Evolutionary conservation across 108 stramenopile genomes (phyloP).

Genomic region (Skeletonema marinoi): DNA sequence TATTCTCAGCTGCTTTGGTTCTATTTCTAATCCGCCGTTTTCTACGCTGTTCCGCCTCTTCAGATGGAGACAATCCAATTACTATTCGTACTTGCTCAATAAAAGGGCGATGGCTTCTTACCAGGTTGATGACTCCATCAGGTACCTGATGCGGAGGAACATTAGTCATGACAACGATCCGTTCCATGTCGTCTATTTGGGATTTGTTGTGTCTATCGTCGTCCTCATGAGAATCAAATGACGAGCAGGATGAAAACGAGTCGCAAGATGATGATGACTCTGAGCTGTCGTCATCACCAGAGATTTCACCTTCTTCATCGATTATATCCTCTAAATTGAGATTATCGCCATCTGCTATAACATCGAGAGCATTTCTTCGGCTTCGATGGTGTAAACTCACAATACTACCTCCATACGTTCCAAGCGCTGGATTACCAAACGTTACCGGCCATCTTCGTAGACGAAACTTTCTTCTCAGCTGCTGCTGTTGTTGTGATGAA

Average conservation of each 20-base stretch:
- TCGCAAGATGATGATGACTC: conserved; percentile 18
- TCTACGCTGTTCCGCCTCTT: conserved; percentile 25
- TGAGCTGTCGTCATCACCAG: conserved; percentile 4
- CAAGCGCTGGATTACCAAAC: conserved; percentile 79
- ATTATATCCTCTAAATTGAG: neutral
- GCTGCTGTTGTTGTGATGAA: neutral
- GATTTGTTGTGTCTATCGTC: neutral
- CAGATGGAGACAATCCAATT: conserved; percentile 41
- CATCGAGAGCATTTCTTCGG: conserved; percentile 13
- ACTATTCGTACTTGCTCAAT: conserved; percentile 81
- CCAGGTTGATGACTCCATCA: conserved; percentile 79
- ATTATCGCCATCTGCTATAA: neutral
- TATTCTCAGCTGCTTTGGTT: neutral
- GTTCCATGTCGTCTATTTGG: conserved; percentile 8
- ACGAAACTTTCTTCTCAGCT: conserved; percentile 11
- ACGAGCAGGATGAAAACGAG: conserved; percentile 43
- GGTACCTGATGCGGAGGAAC: conserved; percentile 85
- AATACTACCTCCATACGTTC: conserved; percentile 66
- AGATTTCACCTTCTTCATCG: neutral
- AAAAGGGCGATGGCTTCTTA: conserved; percentile 66
- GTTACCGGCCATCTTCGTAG: conserved; percentile 57
- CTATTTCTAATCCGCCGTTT: conserved; percentile 26
- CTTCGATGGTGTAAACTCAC: conserved; percentile 43
- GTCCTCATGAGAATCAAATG: conserved; percentile 5
- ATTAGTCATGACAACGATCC: conserved; percentile 75